These are phyloP conservation scores for Bipolaris victoriae DNA, from an alignment of 2,329 filamentous ascomycete genomes.

Conservation along the genomic window DNA sequence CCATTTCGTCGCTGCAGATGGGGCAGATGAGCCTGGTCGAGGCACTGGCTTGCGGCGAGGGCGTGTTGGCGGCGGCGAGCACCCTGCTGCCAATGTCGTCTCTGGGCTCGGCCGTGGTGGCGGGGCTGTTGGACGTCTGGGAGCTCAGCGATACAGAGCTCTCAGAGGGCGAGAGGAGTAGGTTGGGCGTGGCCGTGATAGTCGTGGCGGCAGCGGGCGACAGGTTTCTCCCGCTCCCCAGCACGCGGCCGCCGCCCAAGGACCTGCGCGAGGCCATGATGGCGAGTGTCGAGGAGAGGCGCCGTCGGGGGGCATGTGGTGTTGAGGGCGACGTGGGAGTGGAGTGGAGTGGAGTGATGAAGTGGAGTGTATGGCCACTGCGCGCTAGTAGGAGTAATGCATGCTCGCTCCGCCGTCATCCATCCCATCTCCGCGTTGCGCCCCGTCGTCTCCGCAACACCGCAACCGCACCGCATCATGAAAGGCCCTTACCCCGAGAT, in stretches of 20 bases:
- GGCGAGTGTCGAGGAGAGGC: conserved; percentile 25
- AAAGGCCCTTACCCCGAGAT: conserved; percentile 72
- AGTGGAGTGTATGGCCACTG: not conserved
- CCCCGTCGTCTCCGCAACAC: conserved; percentile 25
- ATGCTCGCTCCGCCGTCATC: not conserved
- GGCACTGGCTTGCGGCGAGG: conserved; percentile 60
- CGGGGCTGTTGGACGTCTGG: conserved; percentile 72
- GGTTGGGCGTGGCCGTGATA: no score
- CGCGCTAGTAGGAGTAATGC: no score
- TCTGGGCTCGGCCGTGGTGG: conserved; percentile 68
- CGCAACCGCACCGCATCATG: conserved; percentile 47
- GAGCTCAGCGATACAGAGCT: conserved; percentile 82
- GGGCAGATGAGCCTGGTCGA: conserved; percentile 82
- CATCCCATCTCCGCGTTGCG: conserved; percentile 34
- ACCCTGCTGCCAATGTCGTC: conserved; percentile 85
- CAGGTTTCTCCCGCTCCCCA: conserved; percentile 85
- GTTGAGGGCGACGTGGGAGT: conserved; percentile 1
- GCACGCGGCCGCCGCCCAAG: conserved; percentile 87
- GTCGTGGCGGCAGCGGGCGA: conserved; percentile 59
- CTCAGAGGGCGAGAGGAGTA: conserved; percentile 62
- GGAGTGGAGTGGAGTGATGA: not conserved
- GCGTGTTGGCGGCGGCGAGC: conserved; percentile 67
- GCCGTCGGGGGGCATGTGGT: conserved; percentile 16
- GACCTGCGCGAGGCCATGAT: conserved; percentile 60
- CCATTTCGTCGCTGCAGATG: conserved; percentile 99